Evolutionary conservation across 176 grass and related monocot genomes (phyloP).

Genomic region (Paspalum vaginatum): DNA sequence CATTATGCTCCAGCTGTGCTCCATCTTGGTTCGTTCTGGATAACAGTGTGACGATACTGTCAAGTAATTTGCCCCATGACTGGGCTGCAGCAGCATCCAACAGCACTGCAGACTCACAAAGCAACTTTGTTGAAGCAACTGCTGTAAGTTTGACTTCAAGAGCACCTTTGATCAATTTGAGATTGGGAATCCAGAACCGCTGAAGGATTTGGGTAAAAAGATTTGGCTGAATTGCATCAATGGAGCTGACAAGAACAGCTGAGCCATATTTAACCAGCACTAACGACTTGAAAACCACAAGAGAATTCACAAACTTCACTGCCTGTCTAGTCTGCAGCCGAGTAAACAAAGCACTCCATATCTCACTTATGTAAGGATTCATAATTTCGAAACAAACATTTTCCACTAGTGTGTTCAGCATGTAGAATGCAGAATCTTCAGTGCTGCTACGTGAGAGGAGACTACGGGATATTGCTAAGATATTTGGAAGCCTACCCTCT

Average conservation of each 20-base stretch:
- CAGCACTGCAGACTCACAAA: slow-evolving; percentile 75
- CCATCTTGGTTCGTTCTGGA: slow-evolving; percentile 70
- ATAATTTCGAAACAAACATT: slow-evolving; percentile 83
- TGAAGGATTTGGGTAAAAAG: slow-evolving; percentile 73
- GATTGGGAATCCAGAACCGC: slow-evolving; percentile 89
- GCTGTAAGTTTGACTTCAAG: slow-evolving; percentile 78
- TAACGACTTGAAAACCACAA: slow-evolving; percentile 89
- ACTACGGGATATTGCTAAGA: slow-evolving; percentile 65
- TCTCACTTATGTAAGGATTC: slow-evolving; percentile 66
- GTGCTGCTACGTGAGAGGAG: slow-evolving; percentile 63
- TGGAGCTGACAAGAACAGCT: slow-evolving; percentile 66
- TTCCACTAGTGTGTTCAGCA: slow-evolving; percentile 90
- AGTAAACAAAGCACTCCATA: slow-evolving; percentile 77
- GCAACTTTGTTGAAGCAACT: slow-evolving; percentile 89
- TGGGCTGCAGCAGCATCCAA: slow-evolving; percentile 69
- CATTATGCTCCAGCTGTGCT: slow-evolving; percentile 67
- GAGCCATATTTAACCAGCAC: slow-evolving; percentile 81
- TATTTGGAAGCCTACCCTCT: slow-evolving; percentile 74
- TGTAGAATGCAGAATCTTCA: slow-evolving; percentile 91
- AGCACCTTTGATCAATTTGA: slow-evolving; percentile 80
- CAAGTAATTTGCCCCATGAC: slow-evolving; percentile 86
- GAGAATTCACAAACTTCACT: slow-evolving; percentile 83
- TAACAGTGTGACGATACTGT: slow-evolving; percentile 65
- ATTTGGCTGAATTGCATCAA: slow-evolving; percentile 69
- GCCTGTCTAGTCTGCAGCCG: slow-evolving; percentile 68